phyloP scores from a whole-genome alignment of 768 basidiomycete genomes.

The Floccularia luteovirens region DNA sequence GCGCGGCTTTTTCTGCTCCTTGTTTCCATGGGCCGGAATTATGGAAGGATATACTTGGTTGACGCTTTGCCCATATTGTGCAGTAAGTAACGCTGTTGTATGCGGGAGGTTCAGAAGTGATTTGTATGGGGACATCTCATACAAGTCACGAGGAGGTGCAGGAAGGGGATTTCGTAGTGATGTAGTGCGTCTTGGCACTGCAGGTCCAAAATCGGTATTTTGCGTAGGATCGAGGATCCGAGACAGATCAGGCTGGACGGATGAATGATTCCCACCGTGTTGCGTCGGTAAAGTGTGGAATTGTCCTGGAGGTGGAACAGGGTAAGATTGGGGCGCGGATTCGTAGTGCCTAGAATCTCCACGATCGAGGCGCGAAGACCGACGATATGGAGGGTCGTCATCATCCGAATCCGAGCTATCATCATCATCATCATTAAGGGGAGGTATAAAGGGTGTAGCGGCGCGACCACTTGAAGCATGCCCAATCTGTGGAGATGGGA shows the following conservation, averaged over 20 bases:
- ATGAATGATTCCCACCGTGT: slow-evolving; percentile 7
- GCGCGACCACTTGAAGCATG: background rate
- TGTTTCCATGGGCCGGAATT: slow-evolving; percentile 3
- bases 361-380: background rate
- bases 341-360: background rate
- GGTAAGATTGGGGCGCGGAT: background rate
- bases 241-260: slow-evolving; percentile 14
- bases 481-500: background rate
- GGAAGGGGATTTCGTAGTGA: slow-evolving; percentile 53
- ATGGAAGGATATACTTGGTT: slow-evolving; percentile 1
- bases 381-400: background rate
- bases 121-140: slow-evolving; percentile 50
- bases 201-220: no score
- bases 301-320: background rate
- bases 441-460: background rate
- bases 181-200: slow-evolving; percentile 13
- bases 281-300: slow-evolving; percentile 1
- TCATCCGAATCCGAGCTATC: background rate
- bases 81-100: slow-evolving; percentile 29
- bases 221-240: slow-evolving; percentile 23
- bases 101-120: slow-evolving; percentile 45
- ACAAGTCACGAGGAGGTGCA: slow-evolving; percentile 51
- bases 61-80: slow-evolving; percentile 16
- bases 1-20: slow-evolving; percentile 22
- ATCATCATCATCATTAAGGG: background rate